These are phyloP conservation scores for Cercospora sp. DNA, from an alignment of 2,329 filamentous ascomycete genomes.

Conservation along the genomic window DNA sequence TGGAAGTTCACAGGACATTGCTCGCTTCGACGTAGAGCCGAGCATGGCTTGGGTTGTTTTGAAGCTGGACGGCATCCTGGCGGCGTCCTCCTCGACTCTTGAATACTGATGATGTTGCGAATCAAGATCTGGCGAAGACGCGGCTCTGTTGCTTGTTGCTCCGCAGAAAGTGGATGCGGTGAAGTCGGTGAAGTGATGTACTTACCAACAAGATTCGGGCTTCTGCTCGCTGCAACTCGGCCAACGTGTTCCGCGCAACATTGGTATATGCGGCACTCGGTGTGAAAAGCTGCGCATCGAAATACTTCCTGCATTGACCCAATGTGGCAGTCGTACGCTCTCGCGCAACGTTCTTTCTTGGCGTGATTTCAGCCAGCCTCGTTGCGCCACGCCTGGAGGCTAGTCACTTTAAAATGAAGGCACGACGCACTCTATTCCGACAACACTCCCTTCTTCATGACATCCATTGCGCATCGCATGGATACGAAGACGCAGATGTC, in stretches of 20 bases:
- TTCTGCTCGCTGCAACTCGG: background rate
- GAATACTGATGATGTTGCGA: too few species aligned
- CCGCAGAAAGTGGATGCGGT: background rate
- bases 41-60: too few species aligned
- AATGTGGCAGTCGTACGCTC: background rate
- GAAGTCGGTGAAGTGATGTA: background rate
- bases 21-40: too few species aligned
- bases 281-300: background rate
- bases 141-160: background rate
- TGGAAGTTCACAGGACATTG: too few species aligned
- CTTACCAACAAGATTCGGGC: background rate
- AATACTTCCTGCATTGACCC: background rate
- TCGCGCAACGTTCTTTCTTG: background rate
- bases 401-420: background rate
- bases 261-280: background rate
- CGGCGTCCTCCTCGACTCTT: too few species aligned
- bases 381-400: background rate
- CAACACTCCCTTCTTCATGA: background rate
- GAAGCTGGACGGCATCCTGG: too few species aligned
- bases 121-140: too few species aligned
- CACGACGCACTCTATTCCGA: background rate
- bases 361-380: background rate
- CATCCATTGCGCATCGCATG: background rate
- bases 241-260: background rate
- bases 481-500: background rate